phyloP scores from a whole-genome alignment of 495 filamentous ascomycete genomes.

The Pseudevernia furfuracea region DNA sequence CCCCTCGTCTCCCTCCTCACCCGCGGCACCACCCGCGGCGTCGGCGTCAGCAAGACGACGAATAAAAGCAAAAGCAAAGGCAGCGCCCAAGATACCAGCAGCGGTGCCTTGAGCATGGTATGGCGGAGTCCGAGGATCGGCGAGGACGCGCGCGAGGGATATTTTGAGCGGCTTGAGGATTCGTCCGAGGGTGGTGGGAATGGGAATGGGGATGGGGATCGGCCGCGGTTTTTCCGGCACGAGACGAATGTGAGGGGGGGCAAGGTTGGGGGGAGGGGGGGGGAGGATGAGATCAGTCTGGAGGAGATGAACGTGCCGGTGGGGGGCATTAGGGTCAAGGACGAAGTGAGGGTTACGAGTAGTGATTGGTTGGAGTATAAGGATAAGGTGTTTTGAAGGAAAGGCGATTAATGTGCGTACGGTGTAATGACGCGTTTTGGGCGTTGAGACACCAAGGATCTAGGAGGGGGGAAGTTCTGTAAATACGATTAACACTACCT shows the following conservation, averaged over 20 bases:
- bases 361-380: constrained; percentile 14
- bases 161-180: constrained; percentile 1
- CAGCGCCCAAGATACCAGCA: constrained; percentile 1
- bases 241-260: constrained; percentile 2
- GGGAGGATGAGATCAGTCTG: constrained; percentile 16
- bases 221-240: background rate
- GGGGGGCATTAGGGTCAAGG: constrained; percentile 10
- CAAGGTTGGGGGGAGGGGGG: constrained; percentile 14
- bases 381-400: constrained; percentile 19
- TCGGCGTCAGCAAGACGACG: background rate
- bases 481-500: too few species aligned
- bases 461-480: too few species aligned
- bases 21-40: constrained; percentile 15
- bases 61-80: background rate
- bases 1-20: constrained; percentile 42
- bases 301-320: constrained; percentile 21
- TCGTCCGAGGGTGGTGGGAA: background rate
- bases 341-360: constrained; percentile 12
- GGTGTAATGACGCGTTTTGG: too few species aligned
- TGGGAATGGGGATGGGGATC: too few species aligned
- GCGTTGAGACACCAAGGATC: too few species aligned
- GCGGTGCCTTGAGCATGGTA: background rate
- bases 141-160: background rate
- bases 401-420: too few species aligned
- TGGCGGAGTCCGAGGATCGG: background rate